phyloP scores from a whole-genome alignment of 129 eudicot species.

The Pittosporum tobira region DNA sequence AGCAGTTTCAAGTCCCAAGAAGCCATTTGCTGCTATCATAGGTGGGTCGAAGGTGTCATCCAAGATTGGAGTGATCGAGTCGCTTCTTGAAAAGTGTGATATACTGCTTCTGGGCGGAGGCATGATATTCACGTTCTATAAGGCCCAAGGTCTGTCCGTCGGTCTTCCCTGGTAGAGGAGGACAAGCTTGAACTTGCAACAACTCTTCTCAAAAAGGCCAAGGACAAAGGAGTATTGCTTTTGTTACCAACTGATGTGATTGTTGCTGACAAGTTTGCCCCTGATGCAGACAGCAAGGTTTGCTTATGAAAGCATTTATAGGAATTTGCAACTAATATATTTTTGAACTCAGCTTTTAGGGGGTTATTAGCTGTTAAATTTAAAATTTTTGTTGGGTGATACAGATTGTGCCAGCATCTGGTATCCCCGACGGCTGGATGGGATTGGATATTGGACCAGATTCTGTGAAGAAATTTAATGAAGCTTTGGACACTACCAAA shows the following conservation, averaged over 20 bases:
- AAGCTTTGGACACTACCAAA: constrained; percentile 54
- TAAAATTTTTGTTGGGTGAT: constrained; percentile 2
- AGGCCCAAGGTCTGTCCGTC: too few species aligned
- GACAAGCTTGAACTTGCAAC: constrained; percentile 60
- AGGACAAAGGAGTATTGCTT: constrained; percentile 44
- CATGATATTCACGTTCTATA: too few species aligned
- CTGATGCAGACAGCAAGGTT: constrained; percentile 57
- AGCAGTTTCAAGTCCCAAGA: constrained; percentile 54
- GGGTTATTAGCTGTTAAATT: not conserved
- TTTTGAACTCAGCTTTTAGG: too few species aligned
- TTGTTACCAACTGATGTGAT: constrained; percentile 47
- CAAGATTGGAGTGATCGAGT: constrained; percentile 65
- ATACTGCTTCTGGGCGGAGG: constrained; percentile 51
- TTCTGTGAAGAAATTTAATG: constrained; percentile 46
- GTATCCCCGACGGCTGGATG: constrained; percentile 66
- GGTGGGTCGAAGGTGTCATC: constrained; percentile 75
- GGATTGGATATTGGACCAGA: too few species aligned
- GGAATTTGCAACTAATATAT: not conserved
- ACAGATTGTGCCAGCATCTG: constrained; percentile 47
- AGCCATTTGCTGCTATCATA: constrained; percentile 72
- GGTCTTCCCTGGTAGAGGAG: too few species aligned
- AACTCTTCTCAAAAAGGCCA: constrained; percentile 42
- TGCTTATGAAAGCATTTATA: not conserved
- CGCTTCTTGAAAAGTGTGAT: constrained; percentile 53
- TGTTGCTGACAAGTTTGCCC: constrained; percentile 48